Conservation (phyloP, 1,139 yeast species). For the Zygoascus meyerae region DNA sequence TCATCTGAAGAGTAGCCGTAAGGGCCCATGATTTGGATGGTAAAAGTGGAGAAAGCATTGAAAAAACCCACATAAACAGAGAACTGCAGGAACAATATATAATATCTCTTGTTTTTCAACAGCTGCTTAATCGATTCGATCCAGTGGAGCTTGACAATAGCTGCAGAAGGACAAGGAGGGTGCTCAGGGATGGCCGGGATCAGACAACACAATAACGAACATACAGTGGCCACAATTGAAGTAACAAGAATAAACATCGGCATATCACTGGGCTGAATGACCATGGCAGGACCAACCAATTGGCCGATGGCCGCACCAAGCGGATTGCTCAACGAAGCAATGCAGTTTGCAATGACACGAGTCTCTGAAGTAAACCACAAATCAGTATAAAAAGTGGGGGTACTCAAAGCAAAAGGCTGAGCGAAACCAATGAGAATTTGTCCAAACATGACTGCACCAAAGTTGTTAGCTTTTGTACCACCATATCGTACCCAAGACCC, state of each 20-base stretch:
- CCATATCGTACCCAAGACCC: conserved; percentile 34
- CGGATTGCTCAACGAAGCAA: conserved; percentile 35
- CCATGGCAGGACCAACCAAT: conserved; percentile 34
- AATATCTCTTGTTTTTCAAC: conserved; percentile 19
- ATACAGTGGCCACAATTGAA: conserved; percentile 28
- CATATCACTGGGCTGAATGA: conserved; percentile 24
- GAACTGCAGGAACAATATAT: conserved; percentile 27
- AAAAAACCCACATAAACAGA: conserved; percentile 35
- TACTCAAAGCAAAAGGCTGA: conserved; percentile 34
- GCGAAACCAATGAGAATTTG: conserved; percentile 35
- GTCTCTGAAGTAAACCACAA: conserved; percentile 34
- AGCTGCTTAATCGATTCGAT: conserved; percentile 24
- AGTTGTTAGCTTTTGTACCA: conserved; percentile 25
- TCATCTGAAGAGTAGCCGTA: conserved; percentile 32
- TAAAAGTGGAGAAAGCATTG: conserved; percentile 33
- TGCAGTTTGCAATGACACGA: conserved; percentile 35
- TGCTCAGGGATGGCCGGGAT: conserved; percentile 28
- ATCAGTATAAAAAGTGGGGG: conserved; percentile 34
- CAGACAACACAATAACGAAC: conserved; percentile 21
- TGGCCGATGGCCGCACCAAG: conserved; percentile 38
- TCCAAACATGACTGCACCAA: conserved; percentile 32
- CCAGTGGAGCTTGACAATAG: conserved; percentile 25
- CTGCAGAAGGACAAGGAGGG: conserved; percentile 34
- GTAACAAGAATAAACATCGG: conserved; percentile 28
- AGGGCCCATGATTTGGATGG: conserved; percentile 34